A percentile compares a stretch with the other conserved stretches of the same genome.
Conservation (phyloP, 75 land plant species). For the Azolla pinnata region DNA sequence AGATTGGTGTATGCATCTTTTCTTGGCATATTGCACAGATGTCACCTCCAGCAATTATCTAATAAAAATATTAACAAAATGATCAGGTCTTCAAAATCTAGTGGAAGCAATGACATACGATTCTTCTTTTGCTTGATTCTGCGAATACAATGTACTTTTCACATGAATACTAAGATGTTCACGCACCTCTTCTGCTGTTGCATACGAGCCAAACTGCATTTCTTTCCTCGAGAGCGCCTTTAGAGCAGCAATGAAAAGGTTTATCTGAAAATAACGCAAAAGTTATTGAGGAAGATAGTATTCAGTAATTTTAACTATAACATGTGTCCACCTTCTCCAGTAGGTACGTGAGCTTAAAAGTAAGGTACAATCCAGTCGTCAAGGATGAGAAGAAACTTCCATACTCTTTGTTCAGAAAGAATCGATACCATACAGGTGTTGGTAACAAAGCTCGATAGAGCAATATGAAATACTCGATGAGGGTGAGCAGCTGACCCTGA, state of each 20-base stretch:
- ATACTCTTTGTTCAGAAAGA: constrained; percentile 95
- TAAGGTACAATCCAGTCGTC: constrained; percentile 89
- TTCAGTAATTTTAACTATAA: too few species aligned
- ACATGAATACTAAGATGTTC: background rate
- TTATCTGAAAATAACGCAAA: background rate
- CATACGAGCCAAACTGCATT: constrained; percentile 92
- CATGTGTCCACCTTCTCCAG: constrained; percentile 97
- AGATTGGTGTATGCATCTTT: constrained; percentile 94
- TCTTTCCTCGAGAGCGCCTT: constrained; percentile 82
- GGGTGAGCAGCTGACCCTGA: constrained; percentile 94
- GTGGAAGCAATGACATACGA: too few species aligned
- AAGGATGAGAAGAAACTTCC: constrained; percentile 94
- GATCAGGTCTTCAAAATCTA: too few species aligned
- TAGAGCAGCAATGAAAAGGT: constrained; percentile 63
- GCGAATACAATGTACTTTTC: too few species aligned
- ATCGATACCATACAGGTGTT: constrained; percentile 96
- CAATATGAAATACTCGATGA: constrained; percentile 73
- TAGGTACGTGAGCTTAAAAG: constrained; percentile 91
- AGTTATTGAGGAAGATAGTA: too few species aligned
- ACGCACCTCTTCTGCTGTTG: constrained; percentile 87
- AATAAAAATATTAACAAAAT: too few species aligned
- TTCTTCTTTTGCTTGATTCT: too few species aligned
- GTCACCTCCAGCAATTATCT: constrained; percentile 92
- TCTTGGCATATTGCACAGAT: constrained; percentile 98
- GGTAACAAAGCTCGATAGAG: constrained; percentile 89